Evolutionary conservation across 1,284 basidiomycete species (phyloP).

Genomic region (Abortiporus biennis): DNA sequence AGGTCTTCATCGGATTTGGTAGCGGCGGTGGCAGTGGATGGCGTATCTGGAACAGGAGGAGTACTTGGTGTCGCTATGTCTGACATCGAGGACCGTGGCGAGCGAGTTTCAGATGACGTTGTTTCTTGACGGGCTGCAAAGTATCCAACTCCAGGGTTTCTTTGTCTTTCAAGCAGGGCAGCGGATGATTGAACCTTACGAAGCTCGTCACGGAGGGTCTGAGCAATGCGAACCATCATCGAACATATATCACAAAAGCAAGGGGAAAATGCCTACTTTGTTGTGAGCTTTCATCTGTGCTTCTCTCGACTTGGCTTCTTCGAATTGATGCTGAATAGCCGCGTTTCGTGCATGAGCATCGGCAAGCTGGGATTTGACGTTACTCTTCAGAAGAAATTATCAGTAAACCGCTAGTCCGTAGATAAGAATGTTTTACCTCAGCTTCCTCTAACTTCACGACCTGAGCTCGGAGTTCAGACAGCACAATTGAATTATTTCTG

Average conservation of each 20-base stretch:
- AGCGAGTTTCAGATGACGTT: conserved; percentile 34
- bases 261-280: conserved; percentile 45
- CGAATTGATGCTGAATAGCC: conserved; percentile 49
- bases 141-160: conserved; percentile 91
- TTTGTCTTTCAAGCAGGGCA: conserved; percentile 81
- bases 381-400: conserved; percentile 30
- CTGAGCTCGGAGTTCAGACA: conserved; percentile 41
- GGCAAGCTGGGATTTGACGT: conserved; percentile 33
- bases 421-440: conserved; percentile 40
- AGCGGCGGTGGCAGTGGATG: conserved; percentile 13
- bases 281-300: conserved; percentile 62
- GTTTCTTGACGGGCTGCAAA: conserved; percentile 54
- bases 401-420: not conserved
- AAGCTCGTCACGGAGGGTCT: conserved; percentile 87
- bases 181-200: conserved; percentile 90
- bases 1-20: conserved; percentile 76
- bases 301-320: conserved; percentile 63
- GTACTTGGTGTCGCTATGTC: conserved; percentile 29
- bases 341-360: conserved; percentile 40
- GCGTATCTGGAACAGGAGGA: conserved; percentile 37
- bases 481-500: conserved; percentile 37
- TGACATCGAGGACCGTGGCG: conserved; percentile 41
- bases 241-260: conserved; percentile 3
- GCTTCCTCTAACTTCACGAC: conserved; percentile 47
- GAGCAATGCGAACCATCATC: conserved; percentile 2